Base-by-base conservation (phyloP, 2,329 filamentous ascomycete genomes). In the Sarocladium brachiariae region DNA sequence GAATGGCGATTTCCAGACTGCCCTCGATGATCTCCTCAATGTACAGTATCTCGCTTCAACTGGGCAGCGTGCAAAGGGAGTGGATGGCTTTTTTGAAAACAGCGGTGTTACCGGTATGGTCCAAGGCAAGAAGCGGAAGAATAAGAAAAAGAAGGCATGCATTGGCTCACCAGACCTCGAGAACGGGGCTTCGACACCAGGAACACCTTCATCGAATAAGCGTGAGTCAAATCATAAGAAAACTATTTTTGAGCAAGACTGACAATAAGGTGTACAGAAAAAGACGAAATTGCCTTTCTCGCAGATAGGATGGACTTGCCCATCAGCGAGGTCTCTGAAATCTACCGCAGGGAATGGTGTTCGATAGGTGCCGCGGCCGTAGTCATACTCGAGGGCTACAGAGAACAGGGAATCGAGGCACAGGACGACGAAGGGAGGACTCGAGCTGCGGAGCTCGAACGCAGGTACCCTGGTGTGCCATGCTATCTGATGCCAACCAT, bases 1-100 rank as follows among this genome's bases (percentile, higher is more conserved):
- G 25, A 74, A 78, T 10, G 80, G 84, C 0, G 80, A 89, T 56
- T 78, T 87, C 34, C 79, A 83, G 52, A 73, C 75, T 13, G 81
- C 89, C 1, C 83, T 95, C 54, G 89, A 96, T 58, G 83, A 89
- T 52, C 71, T 97, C 11, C 76, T 96, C 27, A 95, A 87, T 56
- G 75, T 89, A 13, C 81, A 87, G 18, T 89, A 85, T 60, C 82
- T 96, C 4, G 81, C 89, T 52, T 81, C 89, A 51, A 77, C 74
- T 1, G 78, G 78, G 0, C 73, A 80, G 50, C 72, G 77, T 1
- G 71, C 75, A 1, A 92, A 87, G 62, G 88, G 90, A 0, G 73
- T 96, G n/a, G 89, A 96, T 52, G 89, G 80, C 0, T 96, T 96
- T 62, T 82, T 80, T 19, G 67, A 74, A 14, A 64, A 62, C 6